These are phyloP conservation scores for Thermothelomyces thermophilus DNA, from an alignment of 2,329 filamentous ascomycete genomes.

Conservation along the genomic window DNA sequence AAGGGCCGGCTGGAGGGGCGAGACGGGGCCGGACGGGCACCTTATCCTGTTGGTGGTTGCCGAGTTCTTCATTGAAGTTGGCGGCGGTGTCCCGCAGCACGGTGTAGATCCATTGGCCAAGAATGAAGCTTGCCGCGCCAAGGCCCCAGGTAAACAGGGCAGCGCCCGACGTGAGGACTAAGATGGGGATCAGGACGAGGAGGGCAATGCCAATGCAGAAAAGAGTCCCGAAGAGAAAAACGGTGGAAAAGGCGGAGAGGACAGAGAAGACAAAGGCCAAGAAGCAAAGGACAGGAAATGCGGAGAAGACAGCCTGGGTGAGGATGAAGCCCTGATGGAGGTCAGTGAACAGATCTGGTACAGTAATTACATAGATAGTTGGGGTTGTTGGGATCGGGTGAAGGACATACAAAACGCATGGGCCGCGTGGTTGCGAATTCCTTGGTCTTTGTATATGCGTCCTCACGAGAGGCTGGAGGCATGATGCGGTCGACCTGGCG, in stretches of 20 bases:
- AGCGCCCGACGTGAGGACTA: constrained; percentile 58
- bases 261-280: constrained; percentile 57
- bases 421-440: constrained; percentile 59
- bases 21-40: too few relatives aligned
- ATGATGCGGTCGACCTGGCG: constrained; percentile 46
- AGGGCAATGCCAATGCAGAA: constrained; percentile 63
- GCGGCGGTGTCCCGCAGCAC: constrained; percentile 8
- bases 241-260: constrained; percentile 54
- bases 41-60: background rate
- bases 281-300: constrained; percentile 64
- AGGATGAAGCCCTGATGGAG: constrained; percentile 56
- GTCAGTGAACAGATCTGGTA: too few relatives aligned
- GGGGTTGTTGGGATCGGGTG: too few relatives aligned
- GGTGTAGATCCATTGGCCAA: constrained; percentile 42
- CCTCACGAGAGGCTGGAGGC: constrained; percentile 53
- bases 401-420: constrained; percentile 58
- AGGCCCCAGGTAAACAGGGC: constrained; percentile 62
- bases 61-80: too few relatives aligned
- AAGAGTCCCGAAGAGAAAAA: constrained; percentile 58
- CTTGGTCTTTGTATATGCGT: constrained; percentile 46
- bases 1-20: background rate
- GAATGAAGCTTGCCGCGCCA: constrained; percentile 54
- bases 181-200: constrained; percentile 59
- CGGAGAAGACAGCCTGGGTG: constrained; percentile 57
- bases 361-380: too few relatives aligned